A percentile compares a stretch with the other conserved stretches of the same genome.
These are phyloP conservation scores for Lophiostoma macrostomum DNA, from an alignment of 495 filamentous ascomycete species.

Conservation along the genomic window DNA sequence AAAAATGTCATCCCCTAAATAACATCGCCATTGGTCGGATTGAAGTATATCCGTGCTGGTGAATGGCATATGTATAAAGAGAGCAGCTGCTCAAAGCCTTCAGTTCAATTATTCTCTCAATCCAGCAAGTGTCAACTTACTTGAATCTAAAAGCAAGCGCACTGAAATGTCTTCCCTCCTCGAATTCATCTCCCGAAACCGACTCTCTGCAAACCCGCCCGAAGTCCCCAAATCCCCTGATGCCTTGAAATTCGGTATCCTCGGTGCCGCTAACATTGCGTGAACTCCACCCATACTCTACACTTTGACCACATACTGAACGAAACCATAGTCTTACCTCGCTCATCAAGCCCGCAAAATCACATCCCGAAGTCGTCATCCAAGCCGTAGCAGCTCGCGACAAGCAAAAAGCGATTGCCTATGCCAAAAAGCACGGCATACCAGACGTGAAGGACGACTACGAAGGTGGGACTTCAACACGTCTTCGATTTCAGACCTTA, in stretches of 20 bases:
- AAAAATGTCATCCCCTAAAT: too few species aligned
- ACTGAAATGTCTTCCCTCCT: too few species aligned
- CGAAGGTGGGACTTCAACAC: conserved; percentile 24
- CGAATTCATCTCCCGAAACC: too few species aligned
- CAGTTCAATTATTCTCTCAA: too few species aligned
- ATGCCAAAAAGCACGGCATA: conserved; percentile 57
- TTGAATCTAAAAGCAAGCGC: too few species aligned
- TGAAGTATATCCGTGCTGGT: too few species aligned
- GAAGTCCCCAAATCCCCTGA: conserved; percentile 36
- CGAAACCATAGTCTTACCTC: conserved; percentile 45
- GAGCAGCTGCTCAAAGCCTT: too few species aligned
- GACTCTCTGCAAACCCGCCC: too few species aligned
- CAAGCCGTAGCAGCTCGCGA: conserved; percentile 58
- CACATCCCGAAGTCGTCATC: conserved; percentile 58
- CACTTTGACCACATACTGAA: conserved; percentile 3
- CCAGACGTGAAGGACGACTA: conserved; percentile 50
- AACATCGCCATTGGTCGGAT: too few species aligned
- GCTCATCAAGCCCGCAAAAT: conserved; percentile 54
- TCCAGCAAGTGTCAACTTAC: too few species aligned
- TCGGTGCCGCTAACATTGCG: conserved; percentile 49
- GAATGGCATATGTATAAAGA: too few species aligned
- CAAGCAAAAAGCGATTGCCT: conserved; percentile 48
- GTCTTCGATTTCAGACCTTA: not conserved
- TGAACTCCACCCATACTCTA: conserved; percentile 23
- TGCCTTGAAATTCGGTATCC: conserved; percentile 47